A percentile compares a stretch with the other conserved stretches of the same genome.
Evolutionary conservation across 2,329 filamentous ascomycete genomes (phyloP).

Genomic region (Fusarium fujikuroi): DNA sequence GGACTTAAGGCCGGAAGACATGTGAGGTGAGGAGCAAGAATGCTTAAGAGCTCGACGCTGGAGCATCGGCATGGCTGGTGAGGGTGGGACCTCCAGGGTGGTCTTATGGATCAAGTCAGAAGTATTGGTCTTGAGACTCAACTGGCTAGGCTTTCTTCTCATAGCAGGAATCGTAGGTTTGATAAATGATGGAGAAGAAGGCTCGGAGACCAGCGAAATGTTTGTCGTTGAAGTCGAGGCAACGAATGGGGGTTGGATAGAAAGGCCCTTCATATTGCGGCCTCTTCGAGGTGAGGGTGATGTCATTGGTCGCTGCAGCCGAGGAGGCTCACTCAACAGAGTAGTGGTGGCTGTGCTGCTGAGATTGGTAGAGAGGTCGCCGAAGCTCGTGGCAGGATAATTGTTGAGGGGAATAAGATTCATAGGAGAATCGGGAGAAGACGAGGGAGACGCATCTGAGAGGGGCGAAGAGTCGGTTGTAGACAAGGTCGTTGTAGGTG

Average conservation of each 20-base stretch:
- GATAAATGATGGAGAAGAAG: slow-evolving; percentile 80
- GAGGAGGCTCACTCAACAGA: slow-evolving; percentile 54
- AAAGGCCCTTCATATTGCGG: slow-evolving; percentile 87
- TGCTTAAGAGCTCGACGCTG: slow-evolving; percentile 73
- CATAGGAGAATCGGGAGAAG: slow-evolving; percentile 89
- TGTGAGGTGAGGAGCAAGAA: slow-evolving; percentile 74
- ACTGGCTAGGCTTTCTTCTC: slow-evolving; percentile 79
- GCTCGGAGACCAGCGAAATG: slow-evolving; percentile 68
- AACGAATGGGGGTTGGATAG: slow-evolving; percentile 73
- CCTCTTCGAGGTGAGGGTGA: slow-evolving; percentile 76
- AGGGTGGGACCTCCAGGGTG: slow-evolving; percentile 64
- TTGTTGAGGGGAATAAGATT: slow-evolving; percentile 77
- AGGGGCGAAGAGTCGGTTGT: slow-evolving; percentile 91
- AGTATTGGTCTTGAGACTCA: slow-evolving; percentile 79
- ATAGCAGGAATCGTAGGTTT: slow-evolving; percentile 78
- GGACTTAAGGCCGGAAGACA: slow-evolving; percentile 68
- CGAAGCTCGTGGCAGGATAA: slow-evolving; percentile 71
- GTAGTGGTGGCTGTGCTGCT: slow-evolving; percentile 19
- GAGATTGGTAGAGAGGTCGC: slow-evolving; percentile 47
- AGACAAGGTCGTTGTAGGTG: slow-evolving; percentile 92
- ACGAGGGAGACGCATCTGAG: slow-evolving; percentile 89
- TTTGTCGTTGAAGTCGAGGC: slow-evolving; percentile 57
- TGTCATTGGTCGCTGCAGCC: slow-evolving; percentile 69
- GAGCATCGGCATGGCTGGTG: slow-evolving; percentile 67
- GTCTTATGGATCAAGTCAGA: slow-evolving; percentile 63